Percentiles rank a stretch among this genome's conserved stretches.
Conservation (phyloP, 495 filamentous ascomycete species). For the Penicillium crystallinum region DNA sequence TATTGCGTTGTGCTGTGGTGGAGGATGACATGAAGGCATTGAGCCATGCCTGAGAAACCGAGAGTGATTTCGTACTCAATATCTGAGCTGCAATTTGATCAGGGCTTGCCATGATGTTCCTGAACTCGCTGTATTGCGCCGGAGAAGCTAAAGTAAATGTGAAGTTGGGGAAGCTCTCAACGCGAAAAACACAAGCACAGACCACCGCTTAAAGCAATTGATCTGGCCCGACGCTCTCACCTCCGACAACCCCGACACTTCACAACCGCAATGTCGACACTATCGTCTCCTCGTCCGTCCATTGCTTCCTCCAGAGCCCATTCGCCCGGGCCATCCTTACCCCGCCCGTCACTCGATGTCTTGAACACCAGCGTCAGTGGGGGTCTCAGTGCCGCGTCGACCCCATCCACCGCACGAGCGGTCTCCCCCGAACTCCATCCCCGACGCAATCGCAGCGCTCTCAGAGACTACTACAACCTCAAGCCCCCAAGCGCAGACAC, state of each 20-base stretch:
- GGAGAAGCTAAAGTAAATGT: background rate
- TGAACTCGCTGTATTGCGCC: background rate
- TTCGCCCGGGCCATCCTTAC: slow-evolving; percentile 59
- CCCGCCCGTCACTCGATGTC: slow-evolving; percentile 64
- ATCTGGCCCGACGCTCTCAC: slow-evolving; percentile 10
- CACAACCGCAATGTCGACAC: slow-evolving; percentile 61
- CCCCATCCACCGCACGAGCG: slow-evolving; percentile 41
- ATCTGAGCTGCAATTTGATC: slow-evolving; percentile 43
- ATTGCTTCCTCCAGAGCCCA: slow-evolving; percentile 62
- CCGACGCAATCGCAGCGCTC: slow-evolving; percentile 70
- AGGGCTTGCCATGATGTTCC: slow-evolving; percentile 30
- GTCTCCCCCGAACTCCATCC: slow-evolving; percentile 41
- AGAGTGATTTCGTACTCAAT: slow-evolving; percentile 37
- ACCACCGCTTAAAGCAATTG: slow-evolving; percentile 28
- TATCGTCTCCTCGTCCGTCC: slow-evolving; percentile 65
- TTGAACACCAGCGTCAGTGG: slow-evolving; percentile 41
- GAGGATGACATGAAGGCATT: slow-evolving; percentile 34
- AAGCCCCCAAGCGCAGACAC: slow-evolving; percentile 46
- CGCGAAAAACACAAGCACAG: slow-evolving; percentile 19
- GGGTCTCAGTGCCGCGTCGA: slow-evolving; percentile 49
- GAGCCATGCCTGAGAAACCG: slow-evolving; percentile 41
- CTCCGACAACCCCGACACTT: slow-evolving; percentile 1
- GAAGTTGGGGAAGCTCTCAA: slow-evolving; percentile 1
- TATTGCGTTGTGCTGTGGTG: slow-evolving; percentile 39
- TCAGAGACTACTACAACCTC: slow-evolving; percentile 92